These are phyloP conservation scores for Colletotrichum echinochloae DNA, from an alignment of 2,329 filamentous ascomycete genomes.

Conservation along the genomic window DNA sequence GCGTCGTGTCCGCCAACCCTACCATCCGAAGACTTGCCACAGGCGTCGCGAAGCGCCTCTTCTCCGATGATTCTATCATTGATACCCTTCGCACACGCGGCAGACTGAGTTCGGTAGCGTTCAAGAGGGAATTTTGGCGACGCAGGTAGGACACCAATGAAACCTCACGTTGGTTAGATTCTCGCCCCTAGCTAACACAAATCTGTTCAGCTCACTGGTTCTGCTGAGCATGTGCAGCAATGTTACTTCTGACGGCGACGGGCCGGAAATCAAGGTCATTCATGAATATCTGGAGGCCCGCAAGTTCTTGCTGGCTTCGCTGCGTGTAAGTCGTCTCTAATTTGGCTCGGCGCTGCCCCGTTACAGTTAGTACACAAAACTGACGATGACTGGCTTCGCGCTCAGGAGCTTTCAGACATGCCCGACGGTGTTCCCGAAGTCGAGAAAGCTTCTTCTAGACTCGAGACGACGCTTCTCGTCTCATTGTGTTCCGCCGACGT, in stretches of 20 bases:
- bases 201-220: constrained; percentile 54
- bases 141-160: constrained; percentile 58
- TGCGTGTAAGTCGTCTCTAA: constrained; percentile 55
- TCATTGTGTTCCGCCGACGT: constrained; percentile 75
- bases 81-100: constrained; percentile 52
- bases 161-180: not conserved
- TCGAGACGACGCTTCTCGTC: constrained; percentile 73
- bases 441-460: constrained; percentile 62
- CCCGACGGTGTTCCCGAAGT: constrained; percentile 68
- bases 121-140: constrained; percentile 63
- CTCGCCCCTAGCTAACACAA: constrained; percentile 39
- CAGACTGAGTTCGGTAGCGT: constrained; percentile 51
- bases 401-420: constrained; percentile 66
- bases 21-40: constrained; percentile 62
- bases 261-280: constrained; percentile 60
- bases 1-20: constrained; percentile 64
- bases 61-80: constrained; percentile 54
- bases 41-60: constrained; percentile 61
- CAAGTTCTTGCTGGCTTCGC: constrained; percentile 62
- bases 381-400: not conserved
- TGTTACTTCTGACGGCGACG: constrained; percentile 56
- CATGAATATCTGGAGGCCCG: constrained; percentile 69
- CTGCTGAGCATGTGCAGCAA: constrained; percentile 63
- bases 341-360: not conserved
- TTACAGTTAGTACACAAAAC: constrained; percentile 11